These are phyloP conservation scores for Elymus sibiricus DNA, from an alignment of 176 grass and related monocot species.

Conservation along the genomic window DNA sequence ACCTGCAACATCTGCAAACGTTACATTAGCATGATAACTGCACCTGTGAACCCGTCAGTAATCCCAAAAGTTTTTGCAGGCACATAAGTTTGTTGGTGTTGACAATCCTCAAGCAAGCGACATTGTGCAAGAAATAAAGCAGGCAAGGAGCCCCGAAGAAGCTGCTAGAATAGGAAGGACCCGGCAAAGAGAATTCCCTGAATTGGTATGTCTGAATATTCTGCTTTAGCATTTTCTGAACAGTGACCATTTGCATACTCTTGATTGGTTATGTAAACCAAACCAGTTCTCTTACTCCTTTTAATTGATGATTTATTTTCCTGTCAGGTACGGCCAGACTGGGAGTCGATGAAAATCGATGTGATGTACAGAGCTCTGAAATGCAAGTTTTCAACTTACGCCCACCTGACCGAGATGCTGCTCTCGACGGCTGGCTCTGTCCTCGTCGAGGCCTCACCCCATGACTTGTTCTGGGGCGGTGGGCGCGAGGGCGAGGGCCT, in stretches of 20 bases:
- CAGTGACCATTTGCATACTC: background rate
- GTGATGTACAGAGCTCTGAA: constrained; percentile 77
- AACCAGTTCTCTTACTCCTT: background rate
- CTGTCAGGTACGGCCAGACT: constrained; percentile 60
- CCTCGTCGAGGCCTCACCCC: constrained; percentile 90
- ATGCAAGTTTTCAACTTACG: constrained; percentile 74
- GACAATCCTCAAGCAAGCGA: constrained; percentile 54
- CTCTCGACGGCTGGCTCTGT: constrained; percentile 75
- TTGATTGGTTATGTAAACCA: background rate
- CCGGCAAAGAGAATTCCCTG: constrained; percentile 64
- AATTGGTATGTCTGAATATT: constrained; percentile 62
- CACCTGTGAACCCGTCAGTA: background rate
- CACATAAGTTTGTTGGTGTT: constrained; percentile 77
- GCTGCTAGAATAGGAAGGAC: constrained; percentile 88
- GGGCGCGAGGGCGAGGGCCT: constrained; percentile 82
- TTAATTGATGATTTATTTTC: background rate
- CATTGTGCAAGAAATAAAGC: constrained; percentile 73
- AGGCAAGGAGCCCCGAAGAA: constrained; percentile 85
- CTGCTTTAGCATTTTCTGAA: background rate
- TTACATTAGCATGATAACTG: background rate
- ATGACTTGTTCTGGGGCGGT: constrained; percentile 94
- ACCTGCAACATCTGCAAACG: background rate
- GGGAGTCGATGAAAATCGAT: constrained; percentile 72
- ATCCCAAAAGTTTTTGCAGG: constrained; percentile 39
- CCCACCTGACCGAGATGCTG: constrained; percentile 69